phyloP scores from a whole-genome alignment of 2,329 filamentous ascomycete genomes.

The Aspergillus ruber region DNA sequence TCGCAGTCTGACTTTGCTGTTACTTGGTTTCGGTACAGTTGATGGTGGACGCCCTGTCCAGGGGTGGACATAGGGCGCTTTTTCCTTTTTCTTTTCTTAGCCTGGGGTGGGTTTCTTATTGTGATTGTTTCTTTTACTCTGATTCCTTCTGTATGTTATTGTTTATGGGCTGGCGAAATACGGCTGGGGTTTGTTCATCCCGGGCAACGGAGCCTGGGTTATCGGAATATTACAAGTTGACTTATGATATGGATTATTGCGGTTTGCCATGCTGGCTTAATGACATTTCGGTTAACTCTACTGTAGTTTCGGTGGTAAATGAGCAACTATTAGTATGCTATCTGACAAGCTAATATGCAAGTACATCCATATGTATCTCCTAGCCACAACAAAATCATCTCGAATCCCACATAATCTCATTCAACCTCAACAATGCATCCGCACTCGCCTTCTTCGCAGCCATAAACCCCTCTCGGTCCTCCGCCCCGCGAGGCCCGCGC shows the following conservation, averaged over 20 bases:
- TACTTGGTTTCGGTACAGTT: constrained; percentile 3
- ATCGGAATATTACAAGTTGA: constrained; percentile 11
- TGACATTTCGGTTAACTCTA: not conserved
- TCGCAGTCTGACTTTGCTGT: constrained; percentile 7
- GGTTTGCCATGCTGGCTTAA: not conserved
- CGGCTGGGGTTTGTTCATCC: constrained; percentile 22
- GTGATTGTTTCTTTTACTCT: constrained; percentile 14
- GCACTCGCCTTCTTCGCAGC: constrained; percentile 40
- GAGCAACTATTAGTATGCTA: too few relatives aligned
- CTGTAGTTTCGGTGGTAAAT: not conserved
- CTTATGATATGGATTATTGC: not conserved
- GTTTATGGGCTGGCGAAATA: constrained; percentile 25
- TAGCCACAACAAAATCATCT: constrained; percentile 12
- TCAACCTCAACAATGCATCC: constrained; percentile 39
- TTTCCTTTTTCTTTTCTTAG: constrained; percentile 4
- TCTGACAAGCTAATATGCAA: not conserved
- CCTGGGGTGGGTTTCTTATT: constrained; percentile 11
- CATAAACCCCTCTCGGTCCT: constrained; percentile 42
- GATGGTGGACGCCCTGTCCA: not conserved
- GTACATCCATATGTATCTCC: not conserved
- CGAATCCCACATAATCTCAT: constrained; percentile 45
- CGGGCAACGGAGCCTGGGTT: constrained; percentile 18
- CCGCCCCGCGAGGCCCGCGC: constrained; percentile 33
- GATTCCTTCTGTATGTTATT: constrained; percentile 16
- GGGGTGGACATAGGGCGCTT: not conserved